A percentile compares a stretch with the other conserved stretches of the same genome.
These are phyloP conservation scores for Capronia epimyces DNA, from an alignment of 2,329 filamentous ascomycete species.

Conservation along the genomic window DNA sequence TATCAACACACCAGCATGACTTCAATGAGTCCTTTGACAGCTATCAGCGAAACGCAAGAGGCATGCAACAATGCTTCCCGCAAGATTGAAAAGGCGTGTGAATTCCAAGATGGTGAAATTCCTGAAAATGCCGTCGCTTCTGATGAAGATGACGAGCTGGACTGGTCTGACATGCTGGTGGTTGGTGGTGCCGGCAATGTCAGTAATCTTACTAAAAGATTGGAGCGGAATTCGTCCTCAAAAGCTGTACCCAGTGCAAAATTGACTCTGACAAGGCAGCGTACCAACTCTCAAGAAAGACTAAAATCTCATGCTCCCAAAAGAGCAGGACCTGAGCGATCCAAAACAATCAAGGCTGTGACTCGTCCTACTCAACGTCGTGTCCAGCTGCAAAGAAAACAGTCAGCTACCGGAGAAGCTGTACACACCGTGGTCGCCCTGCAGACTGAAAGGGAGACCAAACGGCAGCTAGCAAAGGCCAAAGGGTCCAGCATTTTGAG, in stretches of 20 bases:
- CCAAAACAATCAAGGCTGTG: constrained; percentile 4
- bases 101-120: constrained; percentile 11
- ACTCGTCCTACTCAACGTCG: constrained; percentile 1
- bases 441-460: background rate
- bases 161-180: constrained; percentile 21
- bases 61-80: background rate
- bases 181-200: constrained; percentile 5
- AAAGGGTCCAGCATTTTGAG: background rate
- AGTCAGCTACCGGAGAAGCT: background rate
- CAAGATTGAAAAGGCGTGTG: constrained; percentile 18
- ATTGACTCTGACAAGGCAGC: constrained; percentile 6
- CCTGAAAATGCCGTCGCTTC: constrained; percentile 22
- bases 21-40: constrained; percentile 15
- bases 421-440: background rate
- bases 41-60: constrained; percentile 19
- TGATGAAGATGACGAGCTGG: constrained; percentile 20
- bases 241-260: background rate
- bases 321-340: constrained; percentile 1
- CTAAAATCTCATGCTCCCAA: background rate
- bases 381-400: background rate
- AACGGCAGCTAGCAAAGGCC: background rate
- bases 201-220: constrained; percentile 11
- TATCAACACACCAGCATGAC: constrained; percentile 12
- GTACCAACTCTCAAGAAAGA: constrained; percentile 10
- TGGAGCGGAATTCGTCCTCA: constrained; percentile 6